phyloP scores from a whole-genome alignment of 208 protist species.

The Novymonas esmeraldas region DNA sequence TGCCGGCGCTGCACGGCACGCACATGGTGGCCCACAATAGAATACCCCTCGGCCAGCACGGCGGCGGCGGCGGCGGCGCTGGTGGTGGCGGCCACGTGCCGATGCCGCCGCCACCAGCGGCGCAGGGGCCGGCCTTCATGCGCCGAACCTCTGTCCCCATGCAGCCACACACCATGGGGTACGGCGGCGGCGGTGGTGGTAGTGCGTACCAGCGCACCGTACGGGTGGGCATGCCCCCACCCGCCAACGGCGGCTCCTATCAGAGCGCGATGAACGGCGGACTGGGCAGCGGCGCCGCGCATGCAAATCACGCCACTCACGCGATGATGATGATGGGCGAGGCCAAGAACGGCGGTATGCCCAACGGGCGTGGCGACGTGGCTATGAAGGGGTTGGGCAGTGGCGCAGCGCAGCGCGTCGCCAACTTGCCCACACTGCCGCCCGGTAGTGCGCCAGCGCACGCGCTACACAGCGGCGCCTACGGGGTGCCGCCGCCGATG shows the following conservation, averaged over 20 bases:
- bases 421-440: constrained; percentile 14
- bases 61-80: neutral
- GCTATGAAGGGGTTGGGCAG: neutral
- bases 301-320: neutral
- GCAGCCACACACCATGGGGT: constrained; percentile 12
- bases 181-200: neutral
- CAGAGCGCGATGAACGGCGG: constrained; percentile 19
- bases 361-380: neutral
- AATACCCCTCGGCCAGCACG: constrained; percentile 7
- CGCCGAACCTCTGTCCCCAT: constrained; percentile 15
- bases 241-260: neutral
- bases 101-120: constrained; percentile 18
- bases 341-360: neutral
- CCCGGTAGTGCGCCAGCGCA: neutral
- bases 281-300: neutral
- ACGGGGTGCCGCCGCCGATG: constrained; percentile 3
- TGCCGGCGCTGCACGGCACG: constrained; percentile 24
- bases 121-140: constrained; percentile 6
- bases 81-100: constrained; percentile 8
- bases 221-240: neutral
- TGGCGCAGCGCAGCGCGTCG: neutral
- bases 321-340: neutral
- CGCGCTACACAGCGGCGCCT: neutral
- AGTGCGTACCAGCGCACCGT: constrained; percentile 8
- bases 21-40: constrained; percentile 23